Evolutionary conservation across 805 yeast genomes (phyloP).

Genomic region (Candida caryicola): DNA sequence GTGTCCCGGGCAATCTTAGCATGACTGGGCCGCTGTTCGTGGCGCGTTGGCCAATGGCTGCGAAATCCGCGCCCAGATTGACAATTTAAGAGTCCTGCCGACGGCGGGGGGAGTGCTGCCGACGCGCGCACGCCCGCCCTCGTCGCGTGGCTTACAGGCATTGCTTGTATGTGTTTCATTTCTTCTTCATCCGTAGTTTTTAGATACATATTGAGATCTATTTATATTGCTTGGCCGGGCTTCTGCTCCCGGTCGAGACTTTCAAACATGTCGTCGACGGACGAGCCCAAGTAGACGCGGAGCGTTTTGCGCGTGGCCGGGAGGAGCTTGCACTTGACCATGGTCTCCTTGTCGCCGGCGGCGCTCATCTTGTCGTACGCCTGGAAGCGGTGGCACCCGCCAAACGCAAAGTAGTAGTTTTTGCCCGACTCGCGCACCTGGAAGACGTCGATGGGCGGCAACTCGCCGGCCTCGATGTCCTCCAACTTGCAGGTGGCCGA

Average conservation of each 20-base stretch:
- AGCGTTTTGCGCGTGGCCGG: conserved; percentile 75
- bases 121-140: too few relatives aligned
- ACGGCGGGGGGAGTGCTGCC: too few relatives aligned
- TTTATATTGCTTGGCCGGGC: not conserved
- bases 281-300: conserved; percentile 66
- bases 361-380: conserved; percentile 63
- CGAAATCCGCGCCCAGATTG: too few relatives aligned
- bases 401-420: conserved; percentile 73
- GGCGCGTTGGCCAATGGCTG: too few relatives aligned
- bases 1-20: too few relatives aligned
- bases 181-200: too few relatives aligned
- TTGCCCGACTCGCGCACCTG: conserved; percentile 62
- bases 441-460: conserved; percentile 82
- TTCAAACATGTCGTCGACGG: conserved; percentile 51
- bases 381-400: conserved; percentile 88
- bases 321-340: conserved; percentile 67
- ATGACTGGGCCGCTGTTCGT: too few relatives aligned
- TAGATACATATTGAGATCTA: not conserved
- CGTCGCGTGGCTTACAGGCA: too few relatives aligned
- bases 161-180: too few relatives aligned
- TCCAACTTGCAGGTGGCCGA: conserved; percentile 57
- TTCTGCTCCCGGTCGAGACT: not conserved
- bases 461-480: conserved; percentile 54
- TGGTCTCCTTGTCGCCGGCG: conserved; percentile 20
- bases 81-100: too few relatives aligned